Evolutionary conservation across 225 moss, liverwort and hornwort species (phyloP).

Genomic region (Antitrichia curtipendula): DNA sequence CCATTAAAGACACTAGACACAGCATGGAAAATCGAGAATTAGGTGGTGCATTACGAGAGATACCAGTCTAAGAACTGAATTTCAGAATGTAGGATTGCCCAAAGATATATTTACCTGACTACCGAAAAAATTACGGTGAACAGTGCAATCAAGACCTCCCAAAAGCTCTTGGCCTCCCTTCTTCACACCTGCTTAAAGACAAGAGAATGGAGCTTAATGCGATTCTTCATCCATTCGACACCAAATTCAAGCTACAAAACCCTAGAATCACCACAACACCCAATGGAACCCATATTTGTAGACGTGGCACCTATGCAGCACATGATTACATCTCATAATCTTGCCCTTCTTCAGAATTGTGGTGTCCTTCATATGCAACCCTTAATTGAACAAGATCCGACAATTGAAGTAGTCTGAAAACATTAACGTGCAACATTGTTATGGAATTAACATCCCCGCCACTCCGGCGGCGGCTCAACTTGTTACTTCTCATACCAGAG

Average conservation of each 20-base stretch:
- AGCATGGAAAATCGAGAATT: neutral
- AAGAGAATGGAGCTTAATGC: neutral
- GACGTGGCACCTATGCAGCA: neutral
- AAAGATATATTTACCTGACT: slow-evolving; percentile 55
- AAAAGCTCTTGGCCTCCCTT: slow-evolving; percentile 82
- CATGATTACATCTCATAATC: neutral
- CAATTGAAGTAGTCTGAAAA: neutral
- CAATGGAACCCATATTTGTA: neutral
- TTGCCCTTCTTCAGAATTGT: neutral
- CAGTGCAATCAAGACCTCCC: slow-evolving; percentile 92
- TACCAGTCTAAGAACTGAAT: neutral
- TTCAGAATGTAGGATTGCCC: neutral
- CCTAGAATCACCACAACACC: neutral
- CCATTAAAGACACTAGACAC: neutral
- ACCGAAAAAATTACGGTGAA: slow-evolving; percentile 95
- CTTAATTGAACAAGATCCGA: neutral
- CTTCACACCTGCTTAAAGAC: slow-evolving; percentile 59
- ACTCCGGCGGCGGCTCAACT: neutral
- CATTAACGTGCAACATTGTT: neutral
- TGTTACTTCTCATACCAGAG: neutral
- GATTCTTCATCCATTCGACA: neutral
- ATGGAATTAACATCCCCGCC: neutral
- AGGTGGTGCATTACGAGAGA: neutral
- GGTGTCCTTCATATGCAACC: neutral
- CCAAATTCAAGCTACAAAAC: neutral